Conservation (phyloP, 345 rosid species). For the Gossypium rotundifolium region DNA sequence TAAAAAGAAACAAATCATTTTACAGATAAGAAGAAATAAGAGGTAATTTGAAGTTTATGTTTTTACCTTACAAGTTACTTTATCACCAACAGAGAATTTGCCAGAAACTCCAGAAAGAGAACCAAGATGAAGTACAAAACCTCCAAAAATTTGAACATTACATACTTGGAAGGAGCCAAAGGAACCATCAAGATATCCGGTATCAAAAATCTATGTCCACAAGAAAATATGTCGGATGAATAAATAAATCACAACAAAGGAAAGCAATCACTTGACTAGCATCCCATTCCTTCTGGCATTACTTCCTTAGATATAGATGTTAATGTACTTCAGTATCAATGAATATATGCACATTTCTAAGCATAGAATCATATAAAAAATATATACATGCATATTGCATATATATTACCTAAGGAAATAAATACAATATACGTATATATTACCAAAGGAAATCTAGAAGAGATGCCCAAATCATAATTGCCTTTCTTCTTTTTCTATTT, state of each 20-base stretch:
- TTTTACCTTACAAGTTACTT: constrained; percentile 75
- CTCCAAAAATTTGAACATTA: constrained; percentile 88
- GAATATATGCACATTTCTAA: background rate
- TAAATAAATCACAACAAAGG: background rate
- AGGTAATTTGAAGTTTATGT: background rate
- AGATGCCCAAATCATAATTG: background rate
- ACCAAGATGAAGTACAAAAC: constrained; percentile 89
- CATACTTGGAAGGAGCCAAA: constrained; percentile 46
- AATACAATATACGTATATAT: background rate
- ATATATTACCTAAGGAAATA: background rate
- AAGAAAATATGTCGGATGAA: background rate
- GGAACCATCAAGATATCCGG: constrained; percentile 6
- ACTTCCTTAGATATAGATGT: background rate
- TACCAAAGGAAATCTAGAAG: background rate
- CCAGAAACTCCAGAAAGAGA: constrained; percentile 38
- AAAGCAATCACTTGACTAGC: background rate
- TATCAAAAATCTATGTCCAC: constrained; percentile 6
- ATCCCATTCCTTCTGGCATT: background rate
- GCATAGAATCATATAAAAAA: background rate
- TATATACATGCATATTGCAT: background rate
- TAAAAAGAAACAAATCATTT: background rate
- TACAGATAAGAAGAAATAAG: background rate
- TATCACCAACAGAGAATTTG: constrained; percentile 56
- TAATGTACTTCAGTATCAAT: background rate
- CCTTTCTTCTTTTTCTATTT: background rate